phyloP scores from a whole-genome alignment of 78 protist genomes.

The Guillardia theta region DNA sequence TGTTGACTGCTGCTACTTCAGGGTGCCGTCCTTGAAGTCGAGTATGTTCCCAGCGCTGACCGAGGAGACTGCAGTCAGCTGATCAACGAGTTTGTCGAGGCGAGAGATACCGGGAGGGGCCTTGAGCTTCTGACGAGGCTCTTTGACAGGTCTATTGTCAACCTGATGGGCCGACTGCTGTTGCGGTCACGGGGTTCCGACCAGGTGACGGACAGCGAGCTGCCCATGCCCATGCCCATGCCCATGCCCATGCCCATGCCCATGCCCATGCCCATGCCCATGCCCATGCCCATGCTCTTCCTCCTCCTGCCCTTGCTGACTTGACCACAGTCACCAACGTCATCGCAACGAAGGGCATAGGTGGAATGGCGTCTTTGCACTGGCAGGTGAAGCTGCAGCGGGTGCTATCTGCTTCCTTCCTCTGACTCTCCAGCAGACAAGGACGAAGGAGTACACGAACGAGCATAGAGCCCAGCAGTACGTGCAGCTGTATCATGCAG shows the following conservation, averaged over 20 bases:
- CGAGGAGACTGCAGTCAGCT: not conserved
- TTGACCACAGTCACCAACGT: not conserved
- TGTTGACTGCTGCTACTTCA: no score
- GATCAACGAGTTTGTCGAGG: not conserved
- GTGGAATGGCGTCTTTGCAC: not conserved
- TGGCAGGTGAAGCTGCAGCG: not conserved
- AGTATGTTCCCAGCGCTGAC: not conserved
- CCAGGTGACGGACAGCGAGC: not conserved
- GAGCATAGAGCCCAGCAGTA: conserved; percentile 17
- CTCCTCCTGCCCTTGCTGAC: not conserved
- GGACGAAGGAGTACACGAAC: conserved; percentile 18
- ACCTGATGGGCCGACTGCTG: conserved; percentile 9
- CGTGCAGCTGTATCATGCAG: not conserved
- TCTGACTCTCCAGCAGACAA: not conserved
- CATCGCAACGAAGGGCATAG: not conserved
- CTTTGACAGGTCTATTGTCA: not conserved
- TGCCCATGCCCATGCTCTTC: not conserved
- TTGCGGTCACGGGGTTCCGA: not conserved
- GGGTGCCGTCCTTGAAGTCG: conserved; percentile 8
- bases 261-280: not conserved
- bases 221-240: not conserved
- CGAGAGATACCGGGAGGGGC: no score
- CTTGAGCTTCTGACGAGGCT: no score
- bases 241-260: not conserved
- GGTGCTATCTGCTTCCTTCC: not conserved